A percentile compares a stretch with the other conserved stretches of the same genome.
Evolutionary conservation across 208 protist species (phyloP).

Genomic region (Leishmania aethiopica): DNA sequence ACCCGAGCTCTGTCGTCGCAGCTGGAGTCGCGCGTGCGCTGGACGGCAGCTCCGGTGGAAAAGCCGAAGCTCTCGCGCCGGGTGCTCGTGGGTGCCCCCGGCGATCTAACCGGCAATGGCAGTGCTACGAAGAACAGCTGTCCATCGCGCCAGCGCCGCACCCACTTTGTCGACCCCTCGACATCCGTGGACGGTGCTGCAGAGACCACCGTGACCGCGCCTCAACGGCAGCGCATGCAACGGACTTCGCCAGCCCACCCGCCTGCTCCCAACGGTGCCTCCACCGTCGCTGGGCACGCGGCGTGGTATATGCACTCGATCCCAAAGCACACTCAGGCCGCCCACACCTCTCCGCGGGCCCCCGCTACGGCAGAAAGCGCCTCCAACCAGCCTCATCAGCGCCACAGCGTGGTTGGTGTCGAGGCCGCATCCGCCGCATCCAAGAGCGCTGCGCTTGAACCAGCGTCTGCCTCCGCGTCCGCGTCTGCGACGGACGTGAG

Average conservation of each 20-base stretch:
- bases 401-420: constrained; percentile 1
- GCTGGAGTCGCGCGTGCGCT: not conserved
- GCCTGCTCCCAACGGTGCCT: not conserved
- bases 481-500: not conserved
- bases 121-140: not conserved
- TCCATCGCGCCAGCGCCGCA: constrained; percentile 5
- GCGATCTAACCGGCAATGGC: not conserved
- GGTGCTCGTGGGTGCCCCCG: constrained; percentile 4
- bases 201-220: not conserved
- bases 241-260: not conserved
- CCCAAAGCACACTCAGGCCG: not conserved
- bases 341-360: constrained; percentile 11
- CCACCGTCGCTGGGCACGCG: constrained; percentile 4
- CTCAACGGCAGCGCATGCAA: not conserved
- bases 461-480: not conserved
- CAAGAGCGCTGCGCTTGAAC: not conserved
- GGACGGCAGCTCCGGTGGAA: not conserved
- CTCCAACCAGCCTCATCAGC: constrained; percentile 9
- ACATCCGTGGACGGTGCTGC: not conserved
- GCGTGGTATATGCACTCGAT: constrained; percentile 6
- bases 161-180: constrained; percentile 9
- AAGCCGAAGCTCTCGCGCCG: constrained; percentile 1
- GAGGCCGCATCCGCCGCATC: not conserved
- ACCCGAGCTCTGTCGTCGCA: not conserved
- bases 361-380: not conserved